A percentile compares a stretch with the other conserved stretches of the same genome.
Evolutionary conservation across 148 eudicot genomes (phyloP).

Genomic region (Heliosperma pusillum): DNA sequence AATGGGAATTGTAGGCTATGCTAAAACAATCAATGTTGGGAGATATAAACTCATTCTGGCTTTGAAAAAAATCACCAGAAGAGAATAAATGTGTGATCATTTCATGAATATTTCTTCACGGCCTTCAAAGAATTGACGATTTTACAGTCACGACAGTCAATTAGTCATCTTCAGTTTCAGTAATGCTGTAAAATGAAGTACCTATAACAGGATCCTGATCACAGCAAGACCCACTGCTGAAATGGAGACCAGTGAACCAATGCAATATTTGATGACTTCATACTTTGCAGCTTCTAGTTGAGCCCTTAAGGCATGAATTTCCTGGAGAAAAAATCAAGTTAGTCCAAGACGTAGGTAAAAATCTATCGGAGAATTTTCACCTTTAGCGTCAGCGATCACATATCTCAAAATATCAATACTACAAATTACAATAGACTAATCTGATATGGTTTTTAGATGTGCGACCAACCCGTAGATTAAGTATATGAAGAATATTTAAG

Average conservation of each 20-base stretch:
- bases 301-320: constrained; percentile 67
- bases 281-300: constrained; percentile 61
- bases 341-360: neutral
- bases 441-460: no score
- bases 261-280: constrained; percentile 67
- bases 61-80: constrained; percentile 18
- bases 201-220: constrained; percentile 43
- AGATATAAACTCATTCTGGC: constrained; percentile 20
- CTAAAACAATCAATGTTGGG: constrained; percentile 1
- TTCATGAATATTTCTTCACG: neutral
- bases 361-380: neutral
- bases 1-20: neutral
- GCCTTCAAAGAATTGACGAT: constrained; percentile 15
- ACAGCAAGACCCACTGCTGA: constrained; percentile 61
- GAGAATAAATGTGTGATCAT: constrained; percentile 13
- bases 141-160: constrained; percentile 3
- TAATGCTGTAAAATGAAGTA: neutral
- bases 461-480: no score
- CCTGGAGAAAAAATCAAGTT: constrained; percentile 30
- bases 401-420: neutral
- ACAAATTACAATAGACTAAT: neutral
- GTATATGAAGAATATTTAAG: no score
- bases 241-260: constrained; percentile 62
- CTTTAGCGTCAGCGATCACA: neutral
- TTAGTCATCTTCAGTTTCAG: constrained; percentile 10